Evolutionary conservation across 1,284 basidiomycete species (phyloP).

Genomic region (Acaromyces ingoldii): DNA sequence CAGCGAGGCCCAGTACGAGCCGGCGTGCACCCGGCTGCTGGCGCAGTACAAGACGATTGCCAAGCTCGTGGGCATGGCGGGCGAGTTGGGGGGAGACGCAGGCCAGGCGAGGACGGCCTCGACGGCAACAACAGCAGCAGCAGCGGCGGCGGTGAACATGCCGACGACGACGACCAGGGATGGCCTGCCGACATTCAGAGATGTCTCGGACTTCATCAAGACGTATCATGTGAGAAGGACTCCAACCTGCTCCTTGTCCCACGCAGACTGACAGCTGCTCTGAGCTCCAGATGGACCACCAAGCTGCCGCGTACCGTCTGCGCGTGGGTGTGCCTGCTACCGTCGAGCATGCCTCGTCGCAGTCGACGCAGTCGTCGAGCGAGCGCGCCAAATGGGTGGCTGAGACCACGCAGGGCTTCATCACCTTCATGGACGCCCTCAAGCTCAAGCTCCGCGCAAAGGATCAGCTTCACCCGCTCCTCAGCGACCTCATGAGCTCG

Average conservation of each 20-base stretch:
- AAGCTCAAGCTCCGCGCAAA: conserved; percentile 88
- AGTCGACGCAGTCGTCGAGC: conserved; percentile 56
- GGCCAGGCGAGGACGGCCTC: too few relatives aligned
- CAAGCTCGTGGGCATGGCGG: conserved; percentile 74
- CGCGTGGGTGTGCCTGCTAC: conserved; percentile 92
- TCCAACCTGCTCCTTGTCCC: not conserved
- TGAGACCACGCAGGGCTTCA: conserved; percentile 90
- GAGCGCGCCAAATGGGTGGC: conserved; percentile 97
- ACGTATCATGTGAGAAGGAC: not conserved
- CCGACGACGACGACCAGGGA: conserved; percentile 1
- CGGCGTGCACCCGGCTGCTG: conserved; percentile 82
- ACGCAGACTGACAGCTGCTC: not conserved
- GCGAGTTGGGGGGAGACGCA: too few relatives aligned
- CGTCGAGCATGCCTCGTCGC: conserved; percentile 71
- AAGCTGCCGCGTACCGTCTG: conserved; percentile 82
- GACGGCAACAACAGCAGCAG: too few relatives aligned
- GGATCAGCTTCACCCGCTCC: conserved; percentile 88
- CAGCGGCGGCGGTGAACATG: not conserved
- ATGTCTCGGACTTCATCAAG: conserved; percentile 68
- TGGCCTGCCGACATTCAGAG: conserved; percentile 19
- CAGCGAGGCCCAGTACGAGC: conserved; percentile 71
- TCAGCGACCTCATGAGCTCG: conserved; percentile 87
- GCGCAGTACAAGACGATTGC: conserved; percentile 96
- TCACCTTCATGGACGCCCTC: conserved; percentile 97
- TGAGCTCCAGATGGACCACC: conserved; percentile 71